These are phyloP conservation scores for Periconia sp. DNA, from an alignment of 2,329 filamentous ascomycete genomes.

Conservation along the genomic window DNA sequence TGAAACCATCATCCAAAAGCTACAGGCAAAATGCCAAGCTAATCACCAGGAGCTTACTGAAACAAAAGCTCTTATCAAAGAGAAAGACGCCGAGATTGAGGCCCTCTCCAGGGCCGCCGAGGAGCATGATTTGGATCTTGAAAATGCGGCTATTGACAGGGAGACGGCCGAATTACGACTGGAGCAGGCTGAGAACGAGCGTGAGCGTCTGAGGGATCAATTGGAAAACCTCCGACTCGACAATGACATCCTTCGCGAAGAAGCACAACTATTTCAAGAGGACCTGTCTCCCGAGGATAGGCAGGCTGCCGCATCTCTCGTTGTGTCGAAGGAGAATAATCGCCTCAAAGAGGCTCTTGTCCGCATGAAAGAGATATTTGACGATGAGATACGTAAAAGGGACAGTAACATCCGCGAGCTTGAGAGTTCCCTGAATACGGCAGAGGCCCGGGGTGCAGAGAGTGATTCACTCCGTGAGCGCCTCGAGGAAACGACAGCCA, in stretches of 20 bases:
- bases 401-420: constrained; percentile 43
- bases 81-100: constrained; percentile 72
- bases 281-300: constrained; percentile 90
- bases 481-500: constrained; percentile 72
- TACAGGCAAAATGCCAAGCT: constrained; percentile 86
- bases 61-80: constrained; percentile 77
- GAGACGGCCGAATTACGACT: constrained; percentile 97
- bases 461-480: constrained; percentile 75
- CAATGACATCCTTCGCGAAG: constrained; percentile 82
- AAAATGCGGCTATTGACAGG: constrained; percentile 85
- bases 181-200: constrained; percentile 79
- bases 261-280: constrained; percentile 82
- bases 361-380: constrained; percentile 82
- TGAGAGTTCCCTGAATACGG: constrained; percentile 34
- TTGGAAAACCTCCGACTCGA: constrained; percentile 87
- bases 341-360: constrained; percentile 84
- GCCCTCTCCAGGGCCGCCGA: constrained; percentile 73
- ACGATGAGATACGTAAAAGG: constrained; percentile 73
- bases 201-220: constrained; percentile 76
- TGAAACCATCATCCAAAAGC: constrained; percentile 84
- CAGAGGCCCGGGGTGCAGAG: constrained; percentile 51
- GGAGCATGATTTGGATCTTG: constrained; percentile 83
- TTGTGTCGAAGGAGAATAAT: constrained; percentile 72
- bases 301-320: constrained; percentile 77
- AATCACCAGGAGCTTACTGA: constrained; percentile 81